These are phyloP conservation scores for Fusarium coicis DNA, from an alignment of 2,329 filamentous ascomycete genomes.

Conservation along the genomic window DNA sequence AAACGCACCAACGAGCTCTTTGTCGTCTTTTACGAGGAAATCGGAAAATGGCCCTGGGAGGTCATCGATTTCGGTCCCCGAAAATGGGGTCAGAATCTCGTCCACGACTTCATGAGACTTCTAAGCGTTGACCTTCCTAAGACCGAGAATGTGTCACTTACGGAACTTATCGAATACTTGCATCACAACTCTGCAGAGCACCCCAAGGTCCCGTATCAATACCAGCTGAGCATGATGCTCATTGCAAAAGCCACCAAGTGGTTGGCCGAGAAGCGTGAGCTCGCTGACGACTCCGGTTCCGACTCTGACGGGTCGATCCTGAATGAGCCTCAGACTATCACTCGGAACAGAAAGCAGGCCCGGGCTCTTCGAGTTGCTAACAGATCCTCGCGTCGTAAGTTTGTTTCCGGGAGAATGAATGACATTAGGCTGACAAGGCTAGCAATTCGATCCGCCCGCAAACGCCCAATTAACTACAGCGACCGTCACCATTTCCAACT, in stretches of 20 bases:
- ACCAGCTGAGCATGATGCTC: background rate
- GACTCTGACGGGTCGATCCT: background rate
- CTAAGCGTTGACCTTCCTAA: background rate
- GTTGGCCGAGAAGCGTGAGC: background rate
- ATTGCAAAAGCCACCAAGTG: background rate
- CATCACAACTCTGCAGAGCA: background rate
- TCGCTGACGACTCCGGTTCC: fast-evolving
- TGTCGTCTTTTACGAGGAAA: background rate
- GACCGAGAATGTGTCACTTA: background rate
- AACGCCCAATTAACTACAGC: background rate
- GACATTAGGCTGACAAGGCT: background rate
- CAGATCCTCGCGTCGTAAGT: background rate
- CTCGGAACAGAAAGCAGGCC: background rate
- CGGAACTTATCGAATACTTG: background rate
- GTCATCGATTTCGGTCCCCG: background rate
- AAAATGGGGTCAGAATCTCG: background rate
- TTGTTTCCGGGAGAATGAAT: background rate
- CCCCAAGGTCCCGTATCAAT: fast-evolving
- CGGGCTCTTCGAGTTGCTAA: background rate
- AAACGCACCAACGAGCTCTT: background rate
- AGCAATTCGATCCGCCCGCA: background rate
- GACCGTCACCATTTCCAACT: background rate
- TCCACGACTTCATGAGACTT: background rate
- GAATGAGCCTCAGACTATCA: background rate
- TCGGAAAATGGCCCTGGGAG: conserved; percentile 14